Evolutionary conservation across 768 basidiomycete genomes (phyloP), one percentile per base, ranked within the genome.

Genomic region (Pleurotus djamor): DNA sequence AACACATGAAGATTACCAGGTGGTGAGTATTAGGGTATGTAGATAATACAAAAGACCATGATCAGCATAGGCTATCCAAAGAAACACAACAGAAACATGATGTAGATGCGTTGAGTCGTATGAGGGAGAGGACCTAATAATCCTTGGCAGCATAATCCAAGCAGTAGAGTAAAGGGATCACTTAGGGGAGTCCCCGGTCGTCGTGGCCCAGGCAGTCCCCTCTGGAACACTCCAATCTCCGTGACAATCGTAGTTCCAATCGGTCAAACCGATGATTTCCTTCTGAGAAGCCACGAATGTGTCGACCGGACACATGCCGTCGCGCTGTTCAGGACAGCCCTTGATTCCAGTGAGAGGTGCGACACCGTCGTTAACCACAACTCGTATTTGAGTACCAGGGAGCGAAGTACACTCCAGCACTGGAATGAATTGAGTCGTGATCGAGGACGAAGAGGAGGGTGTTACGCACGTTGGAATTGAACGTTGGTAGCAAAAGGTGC

Each of bases 401-500:
- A 71, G 49, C n/a, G 77, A 76, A 14, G 75, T 69, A 64, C 89
- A 92, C 59, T 80, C 78, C 0, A 92, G 76, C 7, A 92, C 86
- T 93, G 69, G 64, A 59, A 58, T n/a, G 14, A 41, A 57, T 32
- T 3, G 49, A 16, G 50, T 38, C 67, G 66, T 63, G 16, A 58
- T 35, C 21, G 37, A 28, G n/a, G 49, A 16, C 44, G 45, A 48
- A 41, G 17, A 16, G n/a, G 45, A 32, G 32, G 41, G 14, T 37
- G 52, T 7, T 12, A 75, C 81, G 58, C 72, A 94, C 92, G 77
- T 74, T 96, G 94, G 79, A 96, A 89, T 67, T 93, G 91, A 17
- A 96, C 70, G 66, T 96, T 96, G 32, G 94, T 91, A 0, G 87
- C 89, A 71, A 97, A 97, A 0, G 94, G 94, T 16, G 91, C 87